Evolutionary conservation across 2,329 filamentous ascomycete genomes (phyloP).

Genomic region (Periconia sp.): DNA sequence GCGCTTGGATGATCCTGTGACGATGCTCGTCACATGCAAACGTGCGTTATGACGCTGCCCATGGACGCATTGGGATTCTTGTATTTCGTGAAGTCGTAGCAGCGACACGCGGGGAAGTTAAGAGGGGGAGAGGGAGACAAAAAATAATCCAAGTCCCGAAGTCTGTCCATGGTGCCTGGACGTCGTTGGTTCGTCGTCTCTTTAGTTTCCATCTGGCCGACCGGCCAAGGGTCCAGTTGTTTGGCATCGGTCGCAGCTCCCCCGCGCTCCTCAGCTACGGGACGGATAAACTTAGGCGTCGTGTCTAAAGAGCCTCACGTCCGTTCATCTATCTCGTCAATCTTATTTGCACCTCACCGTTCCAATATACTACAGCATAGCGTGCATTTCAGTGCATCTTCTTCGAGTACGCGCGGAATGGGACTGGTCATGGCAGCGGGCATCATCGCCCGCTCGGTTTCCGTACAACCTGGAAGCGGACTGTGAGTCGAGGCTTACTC

Average conservation of each 20-base stretch:
- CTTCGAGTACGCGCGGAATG: background rate
- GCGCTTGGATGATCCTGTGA: conserved; percentile 2
- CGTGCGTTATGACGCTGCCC: conserved; percentile 21
- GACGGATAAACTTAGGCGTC: conserved; percentile 14
- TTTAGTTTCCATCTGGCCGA: conserved; percentile 15
- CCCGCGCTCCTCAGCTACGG: conserved; percentile 3
- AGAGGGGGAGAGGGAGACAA: background rate
- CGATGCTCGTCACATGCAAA: conserved; percentile 35
- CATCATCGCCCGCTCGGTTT: too few species aligned
- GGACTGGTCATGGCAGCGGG: background rate
- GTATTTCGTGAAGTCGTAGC: too few species aligned
- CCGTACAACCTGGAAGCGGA: too few species aligned
- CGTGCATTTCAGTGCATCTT: background rate
- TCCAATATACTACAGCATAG: background rate
- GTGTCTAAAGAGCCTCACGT: conserved; percentile 15
- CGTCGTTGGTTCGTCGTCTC: background rate
- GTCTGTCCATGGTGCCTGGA: conserved; percentile 5
- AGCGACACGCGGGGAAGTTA: too few species aligned
- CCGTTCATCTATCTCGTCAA: conserved; percentile 7
- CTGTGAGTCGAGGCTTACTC: too few species aligned
- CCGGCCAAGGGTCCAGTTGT: conserved; percentile 5
- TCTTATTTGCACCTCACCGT: conserved; percentile 11
- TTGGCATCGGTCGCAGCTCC: background rate
- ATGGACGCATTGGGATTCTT: too few species aligned
- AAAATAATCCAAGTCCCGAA: background rate